Conservation (phyloP, 2,329 filamentous ascomycete species). For the Pseudopithomyces maydicus region DNA sequence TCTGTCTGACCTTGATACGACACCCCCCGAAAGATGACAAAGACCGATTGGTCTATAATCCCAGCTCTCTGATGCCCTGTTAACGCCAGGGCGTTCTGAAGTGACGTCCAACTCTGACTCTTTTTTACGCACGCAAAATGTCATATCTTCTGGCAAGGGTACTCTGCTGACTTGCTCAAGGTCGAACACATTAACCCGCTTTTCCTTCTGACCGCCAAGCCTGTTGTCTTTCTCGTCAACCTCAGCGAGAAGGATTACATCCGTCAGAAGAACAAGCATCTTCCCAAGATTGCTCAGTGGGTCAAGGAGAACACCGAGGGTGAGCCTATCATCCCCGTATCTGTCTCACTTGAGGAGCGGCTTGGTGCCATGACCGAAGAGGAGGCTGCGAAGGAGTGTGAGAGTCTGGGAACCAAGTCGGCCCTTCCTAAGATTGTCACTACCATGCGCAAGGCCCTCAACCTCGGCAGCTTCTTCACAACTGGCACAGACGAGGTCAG, state of each 20-base stretch:
- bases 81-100: conserved; percentile 84
- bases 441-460: conserved; percentile 90
- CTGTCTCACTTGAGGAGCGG: conserved; percentile 90
- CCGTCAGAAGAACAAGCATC: conserved; percentile 99
- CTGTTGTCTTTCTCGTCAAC: conserved; percentile 96
- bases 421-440: conserved; percentile 88
- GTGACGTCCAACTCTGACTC: conserved; percentile 77
- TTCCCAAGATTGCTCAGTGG: conserved; percentile 92
- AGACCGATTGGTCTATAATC: conserved; percentile 96
- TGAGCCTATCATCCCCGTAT: conserved; percentile 91
- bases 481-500: conserved; percentile 93
- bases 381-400: conserved; percentile 82
- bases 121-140: conserved; percentile 8
- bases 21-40: conserved; percentile 84
- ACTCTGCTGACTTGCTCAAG: conserved; percentile 56
- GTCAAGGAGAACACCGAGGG: conserved; percentile 87
- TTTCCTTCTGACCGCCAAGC: conserved; percentile 93
- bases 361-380: conserved; percentile 80
- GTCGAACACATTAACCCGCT: conserved; percentile 97
- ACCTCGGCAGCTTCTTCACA: conserved; percentile 96
- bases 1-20: conserved; percentile 14
- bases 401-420: conserved; percentile 84
- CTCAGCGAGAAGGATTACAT: conserved; percentile 96
- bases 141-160: not conserved
- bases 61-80: conserved; percentile 99